A percentile compares a stretch with the other conserved stretches of the same genome.
phyloP scores from a whole-genome alignment of 495 filamentous ascomycete species.

The Parmelia sp. region DNA sequence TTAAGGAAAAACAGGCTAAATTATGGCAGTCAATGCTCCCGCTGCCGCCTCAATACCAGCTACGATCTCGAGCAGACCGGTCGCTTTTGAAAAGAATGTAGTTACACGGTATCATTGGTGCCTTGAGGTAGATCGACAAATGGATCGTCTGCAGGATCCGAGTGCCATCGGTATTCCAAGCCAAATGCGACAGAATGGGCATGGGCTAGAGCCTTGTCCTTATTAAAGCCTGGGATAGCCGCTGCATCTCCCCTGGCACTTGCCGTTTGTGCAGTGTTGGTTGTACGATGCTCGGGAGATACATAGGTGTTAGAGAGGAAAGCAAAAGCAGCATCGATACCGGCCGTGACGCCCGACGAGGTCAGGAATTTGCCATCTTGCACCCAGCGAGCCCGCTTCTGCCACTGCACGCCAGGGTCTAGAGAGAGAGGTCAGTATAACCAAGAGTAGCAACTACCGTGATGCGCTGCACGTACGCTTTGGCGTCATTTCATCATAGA shows the following conservation, averaged over 20 bases:
- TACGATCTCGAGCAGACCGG: too few relatives aligned
- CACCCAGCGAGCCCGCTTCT: slow-evolving; percentile 3
- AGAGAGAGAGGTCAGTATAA: neutral
- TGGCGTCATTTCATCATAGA: neutral
- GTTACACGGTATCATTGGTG: neutral
- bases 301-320: slow-evolving; percentile 3
- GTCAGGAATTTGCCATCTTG: slow-evolving; percentile 2
- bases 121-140: neutral
- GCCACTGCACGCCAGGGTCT: neutral
- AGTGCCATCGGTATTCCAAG: slow-evolving; percentile 4
- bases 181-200: neutral
- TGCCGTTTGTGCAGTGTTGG: neutral
- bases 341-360: neutral
- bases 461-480: neutral
- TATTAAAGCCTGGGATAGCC: neutral
- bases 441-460: neutral
- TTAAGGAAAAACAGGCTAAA: too few relatives aligned
- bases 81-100: neutral
- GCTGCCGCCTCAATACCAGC: too few relatives aligned
- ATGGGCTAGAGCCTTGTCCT: neutral
- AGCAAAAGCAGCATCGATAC: slow-evolving; percentile 3
- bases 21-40: too few relatives aligned
- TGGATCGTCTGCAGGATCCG: slow-evolving; percentile 1
- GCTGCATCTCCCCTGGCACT: neutral
- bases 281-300: neutral